Base-by-base conservation (phyloP, 2,329 filamentous ascomycete species). In the Colletotrichum sp. region DNA sequence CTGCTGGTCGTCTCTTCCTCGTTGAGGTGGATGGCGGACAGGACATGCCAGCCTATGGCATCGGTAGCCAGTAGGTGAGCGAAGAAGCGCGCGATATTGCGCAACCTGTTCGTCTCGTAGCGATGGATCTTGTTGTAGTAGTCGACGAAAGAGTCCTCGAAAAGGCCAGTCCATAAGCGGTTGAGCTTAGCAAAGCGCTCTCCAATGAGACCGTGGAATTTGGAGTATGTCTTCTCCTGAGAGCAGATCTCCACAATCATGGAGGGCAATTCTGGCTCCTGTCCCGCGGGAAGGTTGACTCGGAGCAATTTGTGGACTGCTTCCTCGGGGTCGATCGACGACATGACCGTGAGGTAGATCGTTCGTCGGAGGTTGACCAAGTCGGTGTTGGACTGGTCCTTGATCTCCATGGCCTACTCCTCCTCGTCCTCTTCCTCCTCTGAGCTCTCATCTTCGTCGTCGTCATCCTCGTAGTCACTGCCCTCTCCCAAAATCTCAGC, bases 101-200 rank as follows among this genome's bases (percentile, higher is more conserved):
- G 94, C 48, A 99, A 90, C 76, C 95, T 93, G 85, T 98, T 99
- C 55, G 96, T 99, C 84, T 99, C 97, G 83, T 98, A 98, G 18
- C 97, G 94, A 85, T 99, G 97, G 77, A 99, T 99, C 0, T 96
- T 99, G 77, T 98, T 95, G 88, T 98, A 99, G 86, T 99, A 98
- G 80, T 96, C 96, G 77, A 91, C 91, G 84, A 99, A 99, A 26
- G 94, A 92, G 79, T 95, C 92, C 84, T 99, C 96, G 79, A 99
- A 99, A 8, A 99, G 90, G 78, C 98, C 95, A 32, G 93, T 94
- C 97, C 97, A 99, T 67, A 98, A 90, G 26, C 97, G 92, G 85
- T 99, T 99, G 81, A 99, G 92, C 86, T 98, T 98, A 81, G 96
- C 95, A 85, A 99, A 98, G 28, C 96, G 92, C 86, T 99, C 97